Base-by-base conservation (phyloP, 805 yeast species). In the Teunomyces atbi region DNA sequence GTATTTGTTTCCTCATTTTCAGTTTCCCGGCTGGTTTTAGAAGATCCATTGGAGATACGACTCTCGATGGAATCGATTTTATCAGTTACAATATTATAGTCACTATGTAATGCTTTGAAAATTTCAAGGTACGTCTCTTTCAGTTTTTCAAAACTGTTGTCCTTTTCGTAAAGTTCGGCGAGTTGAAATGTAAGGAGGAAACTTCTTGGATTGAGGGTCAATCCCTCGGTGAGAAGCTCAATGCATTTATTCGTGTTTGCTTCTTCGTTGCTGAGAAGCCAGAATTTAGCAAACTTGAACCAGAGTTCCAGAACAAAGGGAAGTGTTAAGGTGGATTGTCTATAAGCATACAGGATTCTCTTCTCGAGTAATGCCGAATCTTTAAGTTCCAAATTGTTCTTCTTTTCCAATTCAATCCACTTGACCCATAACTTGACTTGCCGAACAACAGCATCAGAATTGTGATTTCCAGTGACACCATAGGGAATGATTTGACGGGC, bases 401-500 rank as follows among this genome's bases (percentile, higher is more conserved):
- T 68, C 53, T 75, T 76, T 59, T 94, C 98, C 81, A 94, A 86
- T 6, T 74, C 74, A 28, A 90, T 76, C 96, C 97, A 89, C 12
- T 73, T 67, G 38, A 74, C 65, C 94, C 96, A 90, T 18, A 72
- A 62, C 2, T 63, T 62, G 16, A 84, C 55, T 60, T 87, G 85
- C 29, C 55, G 64, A 51, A 56, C 49, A 18, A 65, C 59, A 8
- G 54, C 46, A 6, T 47, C 32, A 40, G 55, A 33, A 12, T 49
- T 48, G 5, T 49, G 39, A 21, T 60, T 61, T 6, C 57, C 61
- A 13, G 44, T 48, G 5, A 60, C 51, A 2, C 61, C 49, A 18
- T 47, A 42, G 1, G 73, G 69, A 15, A 66, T 53, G 15, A 70
- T 55, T 19, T 68, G 67, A 48, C 82, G 65, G 45, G 69, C 69